Evolutionary conservation across 1,284 basidiomycete species (phyloP), one percentile per base, ranked within the genome.

Genomic region (Tremellales sp.): DNA sequence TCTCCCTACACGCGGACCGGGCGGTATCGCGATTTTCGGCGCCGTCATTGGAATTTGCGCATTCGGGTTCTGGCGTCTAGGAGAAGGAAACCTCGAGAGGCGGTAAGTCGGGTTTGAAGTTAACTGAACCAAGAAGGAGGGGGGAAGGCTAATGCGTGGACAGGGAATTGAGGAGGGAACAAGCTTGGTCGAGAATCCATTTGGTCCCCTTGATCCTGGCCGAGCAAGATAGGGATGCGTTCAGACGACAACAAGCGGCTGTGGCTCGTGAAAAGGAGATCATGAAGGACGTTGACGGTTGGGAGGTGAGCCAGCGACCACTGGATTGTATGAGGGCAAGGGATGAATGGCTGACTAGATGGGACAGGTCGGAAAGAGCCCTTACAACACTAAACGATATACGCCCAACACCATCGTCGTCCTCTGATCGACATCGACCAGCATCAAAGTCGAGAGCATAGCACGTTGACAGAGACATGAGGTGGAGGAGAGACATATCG

Each of bases 131-230:
- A 31, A 15, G 10, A 31, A 15, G 29, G 10, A 31, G 15, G 29
- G 29, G 29, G 29, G 29, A 15, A 31, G 29, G 15, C 15, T 8
- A 31, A 8, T 15, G 29, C 15, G 29, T 31, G 10, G 7, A 17
- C 73, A 97, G 94, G 74, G 94, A 98, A 78, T 80, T 99, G 46
- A 80, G 86, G 72, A 83, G 96, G 60, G 94, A 99, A 78, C 86
- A 88, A 74, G 83, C 84, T 40, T 97, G 94, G 94, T 90, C 92
- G 56, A 83, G 94, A 58, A 94, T 99, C 68, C 84, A 98, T 78
- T 81, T 97, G 41, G 87, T 94, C 37, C 94, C 94, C 15, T 73
- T 97, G 53, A 80, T 96, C 41, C 81, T 93, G 58, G 93, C 93
- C 43, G 93, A 98, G 74, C 84, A 86, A 13, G 93, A 98, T 77